These are phyloP conservation scores for Podila epicladia DNA, from an alignment of 192 early-diverging fungal genomes.

Conservation along the genomic window DNA sequence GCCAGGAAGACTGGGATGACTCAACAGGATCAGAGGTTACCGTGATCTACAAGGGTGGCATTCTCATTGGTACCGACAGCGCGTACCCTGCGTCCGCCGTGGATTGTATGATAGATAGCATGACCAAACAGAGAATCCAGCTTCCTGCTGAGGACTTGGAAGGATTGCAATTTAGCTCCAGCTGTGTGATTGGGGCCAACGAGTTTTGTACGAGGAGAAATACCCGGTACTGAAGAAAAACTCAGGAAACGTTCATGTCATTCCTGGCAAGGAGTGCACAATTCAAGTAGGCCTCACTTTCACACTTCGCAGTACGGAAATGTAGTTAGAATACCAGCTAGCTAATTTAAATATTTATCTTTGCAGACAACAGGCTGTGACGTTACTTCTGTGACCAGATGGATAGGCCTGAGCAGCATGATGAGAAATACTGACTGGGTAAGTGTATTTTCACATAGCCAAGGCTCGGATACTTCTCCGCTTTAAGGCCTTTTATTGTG, in stretches of 20 bases:
- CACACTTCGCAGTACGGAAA: background rate
- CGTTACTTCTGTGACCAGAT: constrained; percentile 15
- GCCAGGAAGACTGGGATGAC: background rate
- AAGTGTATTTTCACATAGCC: background rate
- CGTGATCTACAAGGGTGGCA: background rate
- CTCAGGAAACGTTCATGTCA: constrained; percentile 16
- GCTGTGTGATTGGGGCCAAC: constrained; percentile 19
- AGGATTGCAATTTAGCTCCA: constrained; percentile 17
- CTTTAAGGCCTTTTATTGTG: too few relatives aligned
- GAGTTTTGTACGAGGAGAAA: constrained; percentile 9
- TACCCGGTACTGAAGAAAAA: constrained; percentile 19
- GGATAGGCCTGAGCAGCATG: constrained; percentile 22
- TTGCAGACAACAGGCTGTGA: constrained; percentile 24
- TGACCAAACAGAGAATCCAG: constrained; percentile 4
- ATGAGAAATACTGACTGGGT: constrained; percentile 33
- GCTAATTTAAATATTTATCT: constrained; percentile 8
- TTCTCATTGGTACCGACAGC: constrained; percentile 22
- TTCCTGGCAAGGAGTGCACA: constrained; percentile 20
- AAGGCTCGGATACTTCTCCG: too few relatives aligned
- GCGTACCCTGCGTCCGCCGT: constrained; percentile 21
- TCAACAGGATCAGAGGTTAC: background rate
- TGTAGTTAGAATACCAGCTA: too few relatives aligned
- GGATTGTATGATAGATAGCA: constrained; percentile 10
- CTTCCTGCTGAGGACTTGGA: constrained; percentile 12
- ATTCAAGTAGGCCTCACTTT: constrained; percentile 18